Conservation (phyloP, 495 filamentous ascomycete species). For the Penicillium crystallinum region DNA sequence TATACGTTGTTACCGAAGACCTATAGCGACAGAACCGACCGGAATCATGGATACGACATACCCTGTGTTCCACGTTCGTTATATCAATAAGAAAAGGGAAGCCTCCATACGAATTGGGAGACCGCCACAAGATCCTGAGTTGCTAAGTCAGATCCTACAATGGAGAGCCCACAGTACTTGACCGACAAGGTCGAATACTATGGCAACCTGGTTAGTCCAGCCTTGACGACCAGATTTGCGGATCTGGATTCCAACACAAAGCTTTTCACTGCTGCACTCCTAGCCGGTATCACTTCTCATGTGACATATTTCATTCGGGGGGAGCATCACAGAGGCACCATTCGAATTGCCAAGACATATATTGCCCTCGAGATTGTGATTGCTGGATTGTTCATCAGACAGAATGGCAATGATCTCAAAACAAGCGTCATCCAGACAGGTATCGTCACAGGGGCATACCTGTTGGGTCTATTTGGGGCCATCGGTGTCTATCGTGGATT, state of each 20-base stretch:
- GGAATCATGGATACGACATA: too few species aligned
- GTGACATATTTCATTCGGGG: neutral
- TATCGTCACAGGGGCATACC: neutral
- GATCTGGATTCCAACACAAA: neutral
- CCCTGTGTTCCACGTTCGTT: too few species aligned
- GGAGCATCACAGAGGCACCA: neutral
- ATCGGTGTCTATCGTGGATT: neutral
- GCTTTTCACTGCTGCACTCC: neutral
- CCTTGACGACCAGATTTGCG: neutral
- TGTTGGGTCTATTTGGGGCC: neutral
- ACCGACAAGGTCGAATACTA: neutral
- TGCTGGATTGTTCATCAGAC: neutral
- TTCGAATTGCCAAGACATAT: neutral
- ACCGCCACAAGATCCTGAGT: neutral
- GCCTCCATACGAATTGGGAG: neutral
- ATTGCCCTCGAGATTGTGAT: neutral
- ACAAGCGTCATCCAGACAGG: neutral
- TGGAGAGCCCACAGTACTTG: neutral
- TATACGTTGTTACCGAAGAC: too few species aligned
- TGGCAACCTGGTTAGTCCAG: neutral
- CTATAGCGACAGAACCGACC: too few species aligned
- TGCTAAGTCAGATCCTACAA: neutral
- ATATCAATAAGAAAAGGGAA: neutral
- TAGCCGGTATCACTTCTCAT: neutral
- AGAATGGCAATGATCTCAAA: neutral